Evolutionary conservation across 2,329 filamentous ascomycete genomes (phyloP), one percentile per base, ranked within the genome.

Genomic region (Cladosporium sp.): DNA sequence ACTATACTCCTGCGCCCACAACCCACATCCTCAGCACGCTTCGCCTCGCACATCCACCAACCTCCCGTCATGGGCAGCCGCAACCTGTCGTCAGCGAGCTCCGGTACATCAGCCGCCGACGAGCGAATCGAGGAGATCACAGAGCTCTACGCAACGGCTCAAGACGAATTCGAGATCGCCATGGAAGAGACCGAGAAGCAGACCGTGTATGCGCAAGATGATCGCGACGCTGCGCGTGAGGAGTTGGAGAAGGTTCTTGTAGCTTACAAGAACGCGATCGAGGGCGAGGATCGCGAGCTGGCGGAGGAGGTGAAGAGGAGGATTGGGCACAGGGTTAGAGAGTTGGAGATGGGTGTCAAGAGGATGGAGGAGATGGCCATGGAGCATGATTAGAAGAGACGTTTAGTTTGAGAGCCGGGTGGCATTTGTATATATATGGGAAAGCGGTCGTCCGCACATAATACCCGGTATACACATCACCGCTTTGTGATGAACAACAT

Each of bases 151-250:
- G 67, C 70, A 17, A 73, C 72, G n/a, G 72, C 72, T 6, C 69
- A 69, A 59, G 72, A 74, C 55, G 72, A 74, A 68, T 81, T 81
- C 64, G 78, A 82, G 58, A 80, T 80, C 34, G 79, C 79, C 30
- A 72, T 74, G 57, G 80, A 82, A 61, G 79, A 81, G 65, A 80
- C 78, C 17, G 74, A 78, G 62, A 82, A 81, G 70, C 78, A 79
- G 59, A 80, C 80, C 11, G 77, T 82, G 34, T 84, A 84, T 68
- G 82, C 82, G 1, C 74, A 77, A 17, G 80, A 80, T 25, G 81
- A 84, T 61, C 72, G 82, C 4, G 77, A 75, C 17, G 81, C 81
- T 22, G 81, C 82, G 34, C 67, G 78, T 11, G 80, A 82, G 66
- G 82, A 82, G 63, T 64, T 84, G 57, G 75, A 75, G 40, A 75